Evolutionary conservation across 768 basidiomycete genomes (phyloP).

Genomic region (Tremella yokohamensis): DNA sequence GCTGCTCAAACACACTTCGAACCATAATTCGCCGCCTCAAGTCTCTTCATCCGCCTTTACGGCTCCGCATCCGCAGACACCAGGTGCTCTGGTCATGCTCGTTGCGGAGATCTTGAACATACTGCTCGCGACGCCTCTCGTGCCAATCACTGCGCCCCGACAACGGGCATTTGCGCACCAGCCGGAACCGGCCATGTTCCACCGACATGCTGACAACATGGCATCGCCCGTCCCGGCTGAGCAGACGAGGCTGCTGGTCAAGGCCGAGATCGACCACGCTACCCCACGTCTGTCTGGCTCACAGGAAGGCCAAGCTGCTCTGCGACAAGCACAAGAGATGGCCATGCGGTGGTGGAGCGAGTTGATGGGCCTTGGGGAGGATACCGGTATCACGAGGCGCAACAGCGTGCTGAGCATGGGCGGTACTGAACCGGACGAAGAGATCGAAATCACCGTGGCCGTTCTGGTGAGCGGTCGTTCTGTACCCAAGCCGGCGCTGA

Average conservation of each 20-base stretch:
- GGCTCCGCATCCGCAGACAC: conserved; percentile 29
- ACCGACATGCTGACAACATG: neutral
- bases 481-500: conserved; percentile 3
- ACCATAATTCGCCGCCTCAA: conserved; percentile 24
- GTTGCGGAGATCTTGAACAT: conserved; percentile 33
- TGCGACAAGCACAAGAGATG: conserved; percentile 17
- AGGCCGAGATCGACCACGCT: neutral
- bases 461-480: conserved; percentile 30
- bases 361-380: conserved; percentile 16
- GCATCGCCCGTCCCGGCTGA: conserved; percentile 3
- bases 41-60: conserved; percentile 12
- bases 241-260: conserved; percentile 11
- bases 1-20: conserved; percentile 23
- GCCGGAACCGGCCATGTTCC: neutral
- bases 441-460: conserved; percentile 36
- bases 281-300: neutral
- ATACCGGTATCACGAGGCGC: conserved; percentile 1
- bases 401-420: conserved; percentile 28
- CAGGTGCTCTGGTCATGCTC: conserved; percentile 27
- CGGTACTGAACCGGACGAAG: conserved; percentile 30
- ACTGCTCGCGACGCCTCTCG: conserved; percentile 25
- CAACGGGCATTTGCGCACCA: conserved; percentile 23
- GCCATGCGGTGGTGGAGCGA: conserved; percentile 41
- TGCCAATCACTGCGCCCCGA: conserved; percentile 13
- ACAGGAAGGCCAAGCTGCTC: conserved; percentile 15